Evolutionary conservation across 208 protist genomes (phyloP).

Genomic region (Crithidia acanthocephali): DNA sequence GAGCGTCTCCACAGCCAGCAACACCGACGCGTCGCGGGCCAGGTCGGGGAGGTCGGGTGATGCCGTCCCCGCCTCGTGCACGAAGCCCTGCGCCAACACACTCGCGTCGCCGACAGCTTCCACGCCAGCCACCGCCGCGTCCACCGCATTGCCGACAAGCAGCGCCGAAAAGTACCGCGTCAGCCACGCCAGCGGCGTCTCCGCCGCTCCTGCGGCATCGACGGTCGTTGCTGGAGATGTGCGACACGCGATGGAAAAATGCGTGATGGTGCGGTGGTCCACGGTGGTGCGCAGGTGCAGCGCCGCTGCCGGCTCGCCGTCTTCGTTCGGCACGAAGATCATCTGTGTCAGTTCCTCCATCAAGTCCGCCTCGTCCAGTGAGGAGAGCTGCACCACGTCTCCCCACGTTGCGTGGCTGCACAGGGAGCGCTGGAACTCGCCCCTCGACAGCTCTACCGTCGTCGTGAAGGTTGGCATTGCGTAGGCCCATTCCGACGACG

Average conservation of each 20-base stretch:
- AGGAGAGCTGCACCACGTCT: conserved; percentile 21
- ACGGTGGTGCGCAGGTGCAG: conserved; percentile 40
- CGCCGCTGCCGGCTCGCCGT: conserved; percentile 12
- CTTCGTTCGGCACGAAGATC: conserved; percentile 21
- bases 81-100: conserved; percentile 30
- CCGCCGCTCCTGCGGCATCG: not conserved
- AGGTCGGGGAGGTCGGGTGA: conserved; percentile 18
- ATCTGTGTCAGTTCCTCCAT: conserved; percentile 20
- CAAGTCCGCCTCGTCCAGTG: conserved; percentile 21
- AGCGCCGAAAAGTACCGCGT: conserved; percentile 38
- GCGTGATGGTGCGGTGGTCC: conserved; percentile 29
- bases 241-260: not conserved
- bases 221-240: conserved; percentile 11
- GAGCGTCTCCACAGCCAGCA: conserved; percentile 18
- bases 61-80: conserved; percentile 17
- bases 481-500: conserved; percentile 53
- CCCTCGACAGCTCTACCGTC: conserved; percentile 25
- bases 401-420: not conserved
- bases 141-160: conserved; percentile 29
- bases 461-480: conserved; percentile 77
- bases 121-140: conserved; percentile 24
- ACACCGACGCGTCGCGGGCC: conserved; percentile 21
- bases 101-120: conserved; percentile 5
- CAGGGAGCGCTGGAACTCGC: conserved; percentile 17
- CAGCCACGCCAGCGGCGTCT: conserved; percentile 41